Evolutionary conservation across 148 eudicot species (phyloP), one percentile per base, ranked within the genome.

Genomic region (Silene uniflora): DNA sequence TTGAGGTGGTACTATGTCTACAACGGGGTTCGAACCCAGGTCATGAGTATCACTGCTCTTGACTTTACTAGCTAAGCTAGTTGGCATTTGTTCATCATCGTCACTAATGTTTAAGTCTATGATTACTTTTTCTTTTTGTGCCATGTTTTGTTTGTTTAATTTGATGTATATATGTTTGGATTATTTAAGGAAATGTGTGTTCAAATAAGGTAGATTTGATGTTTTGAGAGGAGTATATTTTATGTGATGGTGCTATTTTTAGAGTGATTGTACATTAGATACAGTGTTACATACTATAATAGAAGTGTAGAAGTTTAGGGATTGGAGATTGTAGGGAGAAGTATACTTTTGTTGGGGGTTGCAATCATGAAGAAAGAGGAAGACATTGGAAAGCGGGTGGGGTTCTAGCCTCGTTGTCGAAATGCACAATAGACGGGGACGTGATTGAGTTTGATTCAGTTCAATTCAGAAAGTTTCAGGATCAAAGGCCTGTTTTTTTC

Each of bases 61-160:
- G 10, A 60, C 7, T 19, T 60, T 19, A 23, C 0, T 0, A 18
- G 4, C 10, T 10, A 11, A 39, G 18, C 17, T 24, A 59, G 22
- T 75, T 85, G 60, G 18, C 29, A 39, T 46, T 68, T 25, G 81
- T 58, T 52, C 6, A 8, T 72, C 29, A 2, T 22, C 56, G 10
- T 67, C 56, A 6, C 0, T 29, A 11, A 17, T 47, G 44, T 44
- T 75, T 3, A 13, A 19, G 19, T 23, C 19, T 24, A 52, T 11
- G 56, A 52, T 78, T 29, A 1, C 73, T 23, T 22, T 32, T 46
- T 71, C 62, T 13, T 16, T 19, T n/a, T 79, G 55, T 68, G 35
- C 76, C 81, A 79, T 79, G 24, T 78, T 79, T 79, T 67, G 68
- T 9, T 27, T 19, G 44, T 39, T 39, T 39, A 7, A 39, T 52